Base-by-base conservation (phyloP, 2,329 filamentous ascomycete species). In the Fusarium pininemorale region DNA sequence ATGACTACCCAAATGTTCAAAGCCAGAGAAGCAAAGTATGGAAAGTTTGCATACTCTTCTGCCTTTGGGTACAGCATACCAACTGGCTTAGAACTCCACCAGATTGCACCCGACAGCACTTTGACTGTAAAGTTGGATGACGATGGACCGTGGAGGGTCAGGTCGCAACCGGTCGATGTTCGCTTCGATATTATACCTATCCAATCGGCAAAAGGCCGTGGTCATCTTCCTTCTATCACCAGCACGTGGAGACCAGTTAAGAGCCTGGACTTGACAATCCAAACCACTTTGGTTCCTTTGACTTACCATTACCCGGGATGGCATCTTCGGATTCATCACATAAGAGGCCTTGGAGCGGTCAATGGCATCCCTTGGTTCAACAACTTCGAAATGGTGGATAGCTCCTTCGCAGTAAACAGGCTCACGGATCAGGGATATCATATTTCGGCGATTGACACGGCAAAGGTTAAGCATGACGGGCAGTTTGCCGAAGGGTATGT, bases 1-100 rank as follows among this genome's bases (percentile, higher is more conserved):
- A 84, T 83, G 48, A 80, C 79, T 8, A 76, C 64, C 6, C 80
- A 79, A 78, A 79, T 78, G 3, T 79, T 83, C 68, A 84, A 85
- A 69, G 82, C 81, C 1, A 80, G 70, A 2, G 78, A 85, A 66
- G 84, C 85, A 9, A 86, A 86, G 63, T 86, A 86, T 67, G 79
- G 81, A 64, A 86, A 86, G 61, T 85, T 86, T 39, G 84, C 84
- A 9, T 86, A 87, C 73, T 87, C 85, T 0, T 87, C 86, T 1
- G 73, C 83, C 0, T 87, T 87, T 55, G 82, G 79, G 0, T 87
- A 87, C 57, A 83, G 81, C 39, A 83, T 86, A 0, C 84, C 84
- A 0, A 81, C 80, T 0, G 84, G 84, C 41, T 76, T 63, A 6
- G 58, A 77, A 11, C 69, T 80, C 11, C 69, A 75, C 24, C 84